Evolutionary conservation across 768 basidiomycete species (phyloP).

Genomic region (Leccinum aurantiacum): DNA sequence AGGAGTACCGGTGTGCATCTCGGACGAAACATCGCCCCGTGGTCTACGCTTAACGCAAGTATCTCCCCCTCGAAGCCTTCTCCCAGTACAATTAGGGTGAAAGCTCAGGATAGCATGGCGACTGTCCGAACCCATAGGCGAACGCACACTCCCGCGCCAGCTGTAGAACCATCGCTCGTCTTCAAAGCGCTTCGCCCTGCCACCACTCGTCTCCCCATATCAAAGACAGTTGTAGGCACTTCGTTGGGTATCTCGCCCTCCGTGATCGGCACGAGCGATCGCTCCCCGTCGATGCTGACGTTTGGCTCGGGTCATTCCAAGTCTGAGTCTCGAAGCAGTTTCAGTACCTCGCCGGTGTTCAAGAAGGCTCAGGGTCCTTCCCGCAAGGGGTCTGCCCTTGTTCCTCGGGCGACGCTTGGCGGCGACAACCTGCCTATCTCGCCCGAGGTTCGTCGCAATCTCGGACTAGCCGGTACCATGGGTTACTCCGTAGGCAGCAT

Average conservation of each 20-base stretch:
- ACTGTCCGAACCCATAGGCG: slow-evolving; percentile 44
- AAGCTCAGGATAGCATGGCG: slow-evolving; percentile 29
- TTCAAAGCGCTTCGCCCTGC: slow-evolving; percentile 61
- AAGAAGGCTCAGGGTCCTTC: slow-evolving; percentile 27
- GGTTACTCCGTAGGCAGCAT: slow-evolving; percentile 57
- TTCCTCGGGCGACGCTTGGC: slow-evolving; percentile 14
- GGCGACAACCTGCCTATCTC: slow-evolving; percentile 40
- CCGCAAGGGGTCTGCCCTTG: slow-evolving; percentile 28
- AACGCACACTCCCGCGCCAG: slow-evolving; percentile 57
- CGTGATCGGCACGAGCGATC: slow-evolving; percentile 18
- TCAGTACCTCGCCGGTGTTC: slow-evolving; percentile 36
- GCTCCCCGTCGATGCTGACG: slow-evolving; percentile 35
- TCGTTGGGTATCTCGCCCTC: slow-evolving; percentile 30
- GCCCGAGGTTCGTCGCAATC: slow-evolving; percentile 51
- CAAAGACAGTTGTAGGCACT: slow-evolving; percentile 23
- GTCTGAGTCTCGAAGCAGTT: slow-evolving; percentile 22
- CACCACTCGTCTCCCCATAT: slow-evolving; percentile 27
- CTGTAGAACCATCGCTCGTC: slow-evolving; percentile 54
- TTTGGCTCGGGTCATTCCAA: slow-evolving; percentile 39
- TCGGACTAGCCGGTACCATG: slow-evolving; percentile 68
- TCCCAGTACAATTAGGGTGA: slow-evolving; percentile 17
- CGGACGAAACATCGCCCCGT: slow-evolving; percentile 63
- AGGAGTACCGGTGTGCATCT: slow-evolving; percentile 30
- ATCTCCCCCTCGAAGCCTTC: slow-evolving; percentile 40
- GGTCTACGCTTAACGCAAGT: slow-evolving; percentile 46